Base-by-base conservation (phyloP, 2,329 filamentous ascomycete species). In the Aspergillus thermomutatus region DNA sequence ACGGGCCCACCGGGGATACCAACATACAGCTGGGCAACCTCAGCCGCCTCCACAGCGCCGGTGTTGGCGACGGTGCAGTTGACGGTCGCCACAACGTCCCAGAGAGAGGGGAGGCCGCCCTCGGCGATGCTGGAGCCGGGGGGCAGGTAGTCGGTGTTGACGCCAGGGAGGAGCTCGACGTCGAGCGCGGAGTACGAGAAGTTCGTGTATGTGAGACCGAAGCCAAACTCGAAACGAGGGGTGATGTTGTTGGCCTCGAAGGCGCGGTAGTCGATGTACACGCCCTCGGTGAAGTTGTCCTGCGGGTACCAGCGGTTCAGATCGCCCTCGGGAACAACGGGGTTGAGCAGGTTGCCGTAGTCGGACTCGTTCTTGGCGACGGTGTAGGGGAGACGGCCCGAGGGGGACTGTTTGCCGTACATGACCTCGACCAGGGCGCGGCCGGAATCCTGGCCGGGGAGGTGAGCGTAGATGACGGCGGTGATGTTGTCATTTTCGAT, bases 401-500 rank as follows among this genome's bases (percentile, higher is more conserved):
- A 75, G 1, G 78, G 78, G 4, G 71, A 72, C 3, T 69, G 61
- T 3, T 82, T 77, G 26, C 84, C 84, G 61, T 85, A 86, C 1
- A 87, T 73, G 7, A 87, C 66, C 2, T 79, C 76, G 0, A 81
- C 79, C 8, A 86, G 69, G 0, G 83, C 81, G 2, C 74, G 71
- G 0, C 86, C 85, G 1, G 82, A 83, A 54, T 85, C 82, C 65
- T 88, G 83, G 0, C 86, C 86, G 0, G 85, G 85, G 0, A 87
- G 73, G 62, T 87, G 85, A 3, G 83, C 85, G 62, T 84, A 84
- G 2, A 89, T 75, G 21, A 88, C 74, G 1, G 80, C 84, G 1
- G 84, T 87, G 40, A 89, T 80, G 59, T 88, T 87, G 17, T 80
- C 73, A 54, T 88, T 80, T 51, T 87, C 82, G 60, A 84, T 76